These are phyloP conservation scores for Plantago ovata DNA, from an alignment of 257 asterid species.

Conservation along the genomic window DNA sequence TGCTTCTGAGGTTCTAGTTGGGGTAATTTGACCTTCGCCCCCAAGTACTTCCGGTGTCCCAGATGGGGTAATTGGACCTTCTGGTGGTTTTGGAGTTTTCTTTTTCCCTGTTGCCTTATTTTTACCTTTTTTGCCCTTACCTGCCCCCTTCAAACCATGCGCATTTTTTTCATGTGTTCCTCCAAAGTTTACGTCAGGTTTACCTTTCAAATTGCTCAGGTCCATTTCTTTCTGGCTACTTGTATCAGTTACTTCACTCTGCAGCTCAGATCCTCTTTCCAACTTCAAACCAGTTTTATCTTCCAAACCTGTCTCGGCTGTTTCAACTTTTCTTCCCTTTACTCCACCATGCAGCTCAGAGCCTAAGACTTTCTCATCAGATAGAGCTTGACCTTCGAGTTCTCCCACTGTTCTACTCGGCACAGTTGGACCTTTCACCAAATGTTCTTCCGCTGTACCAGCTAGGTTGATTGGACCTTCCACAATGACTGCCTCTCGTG, in stretches of 20 bases:
- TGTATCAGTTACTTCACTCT: not conserved
- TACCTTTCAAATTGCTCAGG: not conserved
- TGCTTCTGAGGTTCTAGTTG: no score
- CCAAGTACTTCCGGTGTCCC: no score
- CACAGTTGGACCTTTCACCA: not conserved
- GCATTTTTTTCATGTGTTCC: not conserved
- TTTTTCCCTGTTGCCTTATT: conserved; percentile 12
- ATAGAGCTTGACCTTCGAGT: not conserved
- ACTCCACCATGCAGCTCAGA: not conserved
- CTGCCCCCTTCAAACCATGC: conserved; percentile 2
- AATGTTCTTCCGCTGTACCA: not conserved
- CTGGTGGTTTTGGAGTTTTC: conserved; percentile 3
- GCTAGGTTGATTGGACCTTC: not conserved
- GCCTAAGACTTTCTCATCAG: no score
- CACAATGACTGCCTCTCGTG: no score
- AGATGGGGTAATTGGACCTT: conserved; percentile 5
- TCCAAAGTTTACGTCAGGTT: not conserved
- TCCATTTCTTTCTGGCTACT: not conserved
- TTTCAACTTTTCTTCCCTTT: not conserved
- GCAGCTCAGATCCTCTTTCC: conserved; percentile 12
- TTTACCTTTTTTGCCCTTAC: conserved; percentile 2
- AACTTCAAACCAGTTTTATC: not conserved
- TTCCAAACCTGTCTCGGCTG: not conserved
- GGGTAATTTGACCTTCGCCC: no score
- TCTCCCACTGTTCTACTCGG: not conserved